These are phyloP conservation scores for Phialemoniopsis sp. DNA, from an alignment of 2,329 filamentous ascomycete species.

Conservation along the genomic window DNA sequence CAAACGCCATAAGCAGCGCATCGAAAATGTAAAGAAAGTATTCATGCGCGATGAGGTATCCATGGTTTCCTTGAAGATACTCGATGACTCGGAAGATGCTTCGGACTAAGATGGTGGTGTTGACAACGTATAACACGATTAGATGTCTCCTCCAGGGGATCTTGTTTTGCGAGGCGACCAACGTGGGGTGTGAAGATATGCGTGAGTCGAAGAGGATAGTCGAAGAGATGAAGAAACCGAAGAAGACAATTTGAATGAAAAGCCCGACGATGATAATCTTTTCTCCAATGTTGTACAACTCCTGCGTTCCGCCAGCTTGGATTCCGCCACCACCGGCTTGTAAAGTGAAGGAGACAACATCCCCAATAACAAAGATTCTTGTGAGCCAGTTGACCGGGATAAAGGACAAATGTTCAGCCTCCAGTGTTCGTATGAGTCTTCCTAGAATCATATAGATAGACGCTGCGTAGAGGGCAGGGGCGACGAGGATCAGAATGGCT, in stretches of 20 bases:
- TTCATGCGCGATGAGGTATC: slow-evolving; percentile 7
- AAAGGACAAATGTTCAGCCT: slow-evolving; percentile 15
- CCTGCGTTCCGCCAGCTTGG: slow-evolving; percentile 13
- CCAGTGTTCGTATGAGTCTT: too few relatives aligned
- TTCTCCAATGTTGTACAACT: slow-evolving; percentile 27
- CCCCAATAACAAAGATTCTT: slow-evolving; percentile 41
- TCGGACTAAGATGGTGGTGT: slow-evolving; percentile 8
- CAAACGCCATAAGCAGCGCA: slow-evolving; percentile 5
- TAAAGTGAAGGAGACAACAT: slow-evolving; percentile 36
- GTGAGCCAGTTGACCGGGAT: slow-evolving; percentile 36
- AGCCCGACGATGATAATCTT: slow-evolving; percentile 41
- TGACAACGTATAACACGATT: slow-evolving; percentile 3
- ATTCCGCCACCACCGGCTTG: slow-evolving; percentile 38
- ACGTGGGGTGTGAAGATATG: too few relatives aligned
- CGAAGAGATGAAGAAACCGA: slow-evolving; percentile 43
- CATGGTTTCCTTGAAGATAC: slow-evolving; percentile 8
- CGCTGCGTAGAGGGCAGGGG: slow-evolving; percentile 32
- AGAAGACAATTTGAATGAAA: slow-evolving; percentile 41
- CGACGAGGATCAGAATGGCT: slow-evolving; percentile 32
- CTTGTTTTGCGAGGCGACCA: too few relatives aligned
- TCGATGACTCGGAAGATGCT: slow-evolving; percentile 7
- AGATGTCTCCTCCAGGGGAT: slow-evolving; percentile 2
- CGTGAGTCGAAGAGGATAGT: too few relatives aligned
- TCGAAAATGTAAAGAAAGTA: slow-evolving; percentile 7
- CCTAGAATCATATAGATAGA: slow-evolving; percentile 39